Percentiles rank a stretch among this genome's conserved stretches.
phyloP scores from a whole-genome alignment of 1,284 basidiomycete genomes.

The Ganoderma lucidum region DNA sequence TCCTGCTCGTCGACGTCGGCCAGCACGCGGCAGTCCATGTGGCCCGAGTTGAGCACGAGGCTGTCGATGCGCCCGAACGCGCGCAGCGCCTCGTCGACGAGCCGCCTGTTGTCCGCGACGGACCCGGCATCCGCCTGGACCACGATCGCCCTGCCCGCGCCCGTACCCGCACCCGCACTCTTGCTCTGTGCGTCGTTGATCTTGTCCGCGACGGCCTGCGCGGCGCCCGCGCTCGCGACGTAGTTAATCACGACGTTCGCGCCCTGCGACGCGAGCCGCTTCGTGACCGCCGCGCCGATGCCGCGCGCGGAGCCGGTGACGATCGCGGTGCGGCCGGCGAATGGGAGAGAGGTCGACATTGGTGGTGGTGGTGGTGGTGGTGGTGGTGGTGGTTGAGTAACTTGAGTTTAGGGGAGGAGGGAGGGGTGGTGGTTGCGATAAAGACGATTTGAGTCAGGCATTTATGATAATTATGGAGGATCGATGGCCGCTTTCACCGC shows the following conservation, averaged over 20 bases:
- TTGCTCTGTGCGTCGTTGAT: constrained; percentile 48
- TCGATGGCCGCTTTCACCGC: no score
- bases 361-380: neutral
- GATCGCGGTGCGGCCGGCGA: constrained; percentile 55
- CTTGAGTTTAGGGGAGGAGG: neutral
- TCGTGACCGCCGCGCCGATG: constrained; percentile 64
- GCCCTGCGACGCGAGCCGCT: constrained; percentile 59
- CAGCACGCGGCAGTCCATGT: constrained; percentile 57
- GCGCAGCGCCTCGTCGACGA: constrained; percentile 56
- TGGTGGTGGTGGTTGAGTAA: no score
- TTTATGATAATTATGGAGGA: neutral
- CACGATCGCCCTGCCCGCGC: constrained; percentile 54
- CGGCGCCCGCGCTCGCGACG: constrained; percentile 46
- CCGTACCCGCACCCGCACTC: no score
- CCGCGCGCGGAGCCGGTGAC: constrained; percentile 68
- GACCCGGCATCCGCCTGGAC: constrained; percentile 60
- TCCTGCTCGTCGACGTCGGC: constrained; percentile 56
- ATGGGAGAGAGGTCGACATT: constrained; percentile 30
- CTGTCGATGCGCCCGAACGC: constrained; percentile 62
- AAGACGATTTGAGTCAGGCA: neutral
- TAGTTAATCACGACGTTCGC: constrained; percentile 68
- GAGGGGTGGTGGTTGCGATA: neutral
- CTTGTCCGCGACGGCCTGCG: constrained; percentile 52
- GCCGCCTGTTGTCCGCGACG: constrained; percentile 49
- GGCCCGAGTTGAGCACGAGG: constrained; percentile 61